Percentiles rank a stretch among this genome's conserved stretches.
phyloP scores from a whole-genome alignment of 2,329 filamentous ascomycete genomes.

The Botrytis medusae region DNA sequence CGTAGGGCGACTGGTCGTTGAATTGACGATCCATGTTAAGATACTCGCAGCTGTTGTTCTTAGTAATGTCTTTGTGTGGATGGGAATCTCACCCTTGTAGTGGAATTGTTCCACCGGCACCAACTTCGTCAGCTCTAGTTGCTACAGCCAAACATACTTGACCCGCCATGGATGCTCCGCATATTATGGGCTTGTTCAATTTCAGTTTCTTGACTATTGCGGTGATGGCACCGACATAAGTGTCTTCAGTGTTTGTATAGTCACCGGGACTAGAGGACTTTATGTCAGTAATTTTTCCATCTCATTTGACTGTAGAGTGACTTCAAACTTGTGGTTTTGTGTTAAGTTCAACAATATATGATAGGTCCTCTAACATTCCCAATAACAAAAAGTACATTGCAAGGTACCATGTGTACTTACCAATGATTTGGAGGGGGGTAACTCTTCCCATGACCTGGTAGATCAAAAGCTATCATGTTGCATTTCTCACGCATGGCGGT shows the following conservation, averaged over 20 bases:
- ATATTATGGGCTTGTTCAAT: conserved; percentile 49
- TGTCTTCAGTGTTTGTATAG: conserved; percentile 10
- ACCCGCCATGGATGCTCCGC: conserved; percentile 51
- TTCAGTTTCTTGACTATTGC: conserved; percentile 45
- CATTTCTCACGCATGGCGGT: conserved; percentile 47
- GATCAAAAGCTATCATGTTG: conserved; percentile 51
- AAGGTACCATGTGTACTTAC: neutral
- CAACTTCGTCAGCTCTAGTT: conserved; percentile 48
- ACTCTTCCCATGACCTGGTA: conserved; percentile 50
- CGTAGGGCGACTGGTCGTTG: conserved; percentile 1
- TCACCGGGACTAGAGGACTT: neutral
- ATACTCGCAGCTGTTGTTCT: conserved; percentile 6
- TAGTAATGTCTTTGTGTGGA: neutral
- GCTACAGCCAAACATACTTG: conserved; percentile 50
- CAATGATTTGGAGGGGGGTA: conserved; percentile 46
- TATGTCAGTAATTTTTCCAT: neutral
- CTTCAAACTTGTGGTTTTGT: neutral
- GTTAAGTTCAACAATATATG: neutral
- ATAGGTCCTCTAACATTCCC: no score
- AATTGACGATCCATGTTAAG: conserved; percentile 4
- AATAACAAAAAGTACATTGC: neutral
- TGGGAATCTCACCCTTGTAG: conserved; percentile 43
- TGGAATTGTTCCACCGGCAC: conserved; percentile 48
- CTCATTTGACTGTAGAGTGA: neutral
- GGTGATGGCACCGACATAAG: conserved; percentile 2